These are phyloP conservation scores for Beauveria brongniartii DNA, from an alignment of 2,329 filamentous ascomycete species.

Conservation along the genomic window DNA sequence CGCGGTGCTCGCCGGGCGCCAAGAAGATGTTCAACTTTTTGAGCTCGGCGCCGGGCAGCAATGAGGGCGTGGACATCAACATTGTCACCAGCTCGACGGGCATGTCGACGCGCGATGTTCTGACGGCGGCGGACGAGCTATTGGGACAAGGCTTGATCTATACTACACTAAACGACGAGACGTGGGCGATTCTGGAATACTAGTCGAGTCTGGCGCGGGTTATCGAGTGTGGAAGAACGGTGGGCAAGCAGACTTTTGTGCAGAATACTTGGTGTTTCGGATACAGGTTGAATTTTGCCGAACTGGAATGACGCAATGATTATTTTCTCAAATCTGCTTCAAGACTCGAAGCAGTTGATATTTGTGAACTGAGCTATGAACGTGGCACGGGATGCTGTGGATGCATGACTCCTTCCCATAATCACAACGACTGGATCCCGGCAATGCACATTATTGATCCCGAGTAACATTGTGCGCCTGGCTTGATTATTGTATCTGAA, in stretches of 20 bases:
- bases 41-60: slow-evolving; percentile 57
- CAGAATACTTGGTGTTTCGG: slow-evolving; percentile 10
- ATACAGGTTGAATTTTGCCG: slow-evolving; percentile 3
- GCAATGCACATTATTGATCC: no score
- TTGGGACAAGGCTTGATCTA: slow-evolving; percentile 68
- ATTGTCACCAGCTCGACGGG: slow-evolving; percentile 60
- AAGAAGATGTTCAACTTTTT: slow-evolving; percentile 66
- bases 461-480: neutral
- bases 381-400: no score
- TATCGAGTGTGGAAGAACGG: neutral
- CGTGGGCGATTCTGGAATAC: slow-evolving; percentile 76
- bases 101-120: slow-evolving; percentile 61
- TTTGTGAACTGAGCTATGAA: no score
- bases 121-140: slow-evolving; percentile 75
- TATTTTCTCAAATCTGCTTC: neutral
- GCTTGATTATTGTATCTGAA: neutral
- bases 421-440: no score
- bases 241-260: neutral
- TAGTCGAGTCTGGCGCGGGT: slow-evolving; percentile 20
- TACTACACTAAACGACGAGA: slow-evolving; percentile 86
- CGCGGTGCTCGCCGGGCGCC: slow-evolving; percentile 47
- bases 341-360: no score
- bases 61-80: slow-evolving; percentile 78
- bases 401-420: no score
- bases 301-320: slow-evolving; percentile 6